A percentile compares a stretch with the other conserved stretches of the same genome.
Evolutionary conservation across 2,329 filamentous ascomycete genomes (phyloP).

Genomic region (Tolypocladium album): DNA sequence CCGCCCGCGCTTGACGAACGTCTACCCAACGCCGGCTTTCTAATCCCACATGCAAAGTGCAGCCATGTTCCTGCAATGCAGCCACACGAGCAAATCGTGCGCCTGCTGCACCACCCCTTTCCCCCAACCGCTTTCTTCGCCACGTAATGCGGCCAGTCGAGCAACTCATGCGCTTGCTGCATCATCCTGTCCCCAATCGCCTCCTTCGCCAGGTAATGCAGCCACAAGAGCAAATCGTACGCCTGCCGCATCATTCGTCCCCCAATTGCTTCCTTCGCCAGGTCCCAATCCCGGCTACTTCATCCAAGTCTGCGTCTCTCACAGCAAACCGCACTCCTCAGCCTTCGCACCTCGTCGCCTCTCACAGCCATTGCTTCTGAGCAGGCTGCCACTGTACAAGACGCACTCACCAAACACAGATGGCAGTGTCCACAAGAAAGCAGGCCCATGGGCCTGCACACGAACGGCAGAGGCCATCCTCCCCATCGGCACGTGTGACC

Average conservation of each 20-base stretch:
- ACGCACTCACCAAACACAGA: not conserved
- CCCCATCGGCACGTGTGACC: not conserved
- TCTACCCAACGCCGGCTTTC: not conserved
- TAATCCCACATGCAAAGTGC: not conserved
- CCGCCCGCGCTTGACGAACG: not conserved
- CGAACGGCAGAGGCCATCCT: not conserved
- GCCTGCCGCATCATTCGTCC: not conserved
- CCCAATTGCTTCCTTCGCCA: not conserved
- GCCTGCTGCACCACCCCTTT: not conserved
- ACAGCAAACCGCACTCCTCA: not conserved
- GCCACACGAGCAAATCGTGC: not conserved
- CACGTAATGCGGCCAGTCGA: not conserved
- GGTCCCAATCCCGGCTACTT: not conserved
- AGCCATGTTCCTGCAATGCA: not conserved
- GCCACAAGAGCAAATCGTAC: not conserved
- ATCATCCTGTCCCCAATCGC: not conserved
- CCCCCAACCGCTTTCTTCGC: not conserved
- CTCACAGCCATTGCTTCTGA: not conserved
- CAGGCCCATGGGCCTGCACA: not conserved
- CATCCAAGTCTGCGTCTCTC: not conserved
- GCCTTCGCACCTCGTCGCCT: not conserved
- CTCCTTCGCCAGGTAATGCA: not conserved
- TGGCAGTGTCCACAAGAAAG: not conserved
- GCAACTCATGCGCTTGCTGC: not conserved
- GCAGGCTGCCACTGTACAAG: not conserved